These are phyloP conservation scores for Eucommia ulmoides DNA, from an alignment of 257 asterid species.

Conservation along the genomic window DNA sequence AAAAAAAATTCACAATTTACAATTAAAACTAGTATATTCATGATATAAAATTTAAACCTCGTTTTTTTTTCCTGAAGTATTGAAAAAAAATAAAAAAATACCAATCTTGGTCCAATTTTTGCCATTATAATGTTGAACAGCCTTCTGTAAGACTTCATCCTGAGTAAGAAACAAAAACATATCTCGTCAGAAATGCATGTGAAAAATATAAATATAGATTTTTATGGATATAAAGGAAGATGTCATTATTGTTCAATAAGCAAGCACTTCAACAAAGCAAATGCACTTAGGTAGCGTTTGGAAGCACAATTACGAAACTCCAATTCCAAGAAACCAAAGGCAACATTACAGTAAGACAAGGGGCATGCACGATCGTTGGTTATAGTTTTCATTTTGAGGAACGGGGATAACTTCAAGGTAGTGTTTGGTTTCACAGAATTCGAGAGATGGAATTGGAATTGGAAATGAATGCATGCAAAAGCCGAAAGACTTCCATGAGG, in stretches of 20 bases:
- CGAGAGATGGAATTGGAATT: too few species aligned
- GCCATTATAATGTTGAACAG: conserved; percentile 85
- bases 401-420: too few species aligned
- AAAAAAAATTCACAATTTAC: conserved; percentile 6
- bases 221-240: background rate
- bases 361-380: too few species aligned
- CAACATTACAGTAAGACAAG: too few species aligned
- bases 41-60: background rate
- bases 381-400: too few species aligned
- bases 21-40: background rate
- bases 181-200: conserved; percentile 4
- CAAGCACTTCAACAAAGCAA: background rate
- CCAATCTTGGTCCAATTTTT: conserved; percentile 99
- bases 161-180: conserved; percentile 16
- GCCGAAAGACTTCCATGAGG: too few species aligned
- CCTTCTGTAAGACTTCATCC: conserved; percentile 64
- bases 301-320: background rate
- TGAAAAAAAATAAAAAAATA: background rate
- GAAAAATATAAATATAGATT: too few species aligned
- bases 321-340: background rate
- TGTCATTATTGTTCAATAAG: background rate
- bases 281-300: background rate
- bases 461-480: too few species aligned
- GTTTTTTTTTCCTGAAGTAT: background rate
- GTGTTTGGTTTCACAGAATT: too few species aligned